Base-by-base conservation (phyloP, 1,139 yeast genomes). In the Tardiomyces depauwii region DNA sequence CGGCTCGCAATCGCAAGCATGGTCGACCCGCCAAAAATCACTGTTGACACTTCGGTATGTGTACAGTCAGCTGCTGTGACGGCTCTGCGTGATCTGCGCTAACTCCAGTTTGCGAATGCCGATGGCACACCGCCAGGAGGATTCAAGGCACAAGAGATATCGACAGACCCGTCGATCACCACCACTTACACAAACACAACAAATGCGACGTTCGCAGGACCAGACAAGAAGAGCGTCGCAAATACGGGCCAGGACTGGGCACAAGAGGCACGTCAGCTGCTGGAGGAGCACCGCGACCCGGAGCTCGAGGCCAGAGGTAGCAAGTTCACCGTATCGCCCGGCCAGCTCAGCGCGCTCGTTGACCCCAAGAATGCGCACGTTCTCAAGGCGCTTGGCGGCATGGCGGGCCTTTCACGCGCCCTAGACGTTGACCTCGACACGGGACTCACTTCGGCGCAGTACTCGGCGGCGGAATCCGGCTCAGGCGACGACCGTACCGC, bases 351-450 rank as follows among this genome's bases (percentile, higher is more conserved):
- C 40, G 53, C 62, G 7, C 58, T 70, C 36, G 56, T 64, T 14
- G 74, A 69, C 47, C 70, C 71, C n/a, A 67, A 67, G 45, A 64
- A 66, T 44, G 61, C 68, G 5, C 61, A 58, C 44, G 59, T 67
- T 13, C 53, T 70, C 41, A 45, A 53, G 21, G 62, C 56, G 18
- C 49, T 65, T 30, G 68, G 67, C 23, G 62, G 62, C 14, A 51
- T 62, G 18, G 53, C 51, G 2, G 60, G 59, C 11, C 57, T 68
- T 9, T 61, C 59, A 9, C 42, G 44, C 11, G 56, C 58, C 4
- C 57, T 68, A 16, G 54, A 60, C 38, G 58, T 69, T 12, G 51
- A 66, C 49, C 45, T 60, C 13, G 48, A 54, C 10, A 27, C 49
- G 2, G 72, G 72, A 9, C 54, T 67, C 13, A 47, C 53, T 12